Percentiles rank a stretch among this genome's conserved stretches.
phyloP scores from a whole-genome alignment of 225 moss, liverwort and hornwort species.

The Pleurozium schreberi region DNA sequence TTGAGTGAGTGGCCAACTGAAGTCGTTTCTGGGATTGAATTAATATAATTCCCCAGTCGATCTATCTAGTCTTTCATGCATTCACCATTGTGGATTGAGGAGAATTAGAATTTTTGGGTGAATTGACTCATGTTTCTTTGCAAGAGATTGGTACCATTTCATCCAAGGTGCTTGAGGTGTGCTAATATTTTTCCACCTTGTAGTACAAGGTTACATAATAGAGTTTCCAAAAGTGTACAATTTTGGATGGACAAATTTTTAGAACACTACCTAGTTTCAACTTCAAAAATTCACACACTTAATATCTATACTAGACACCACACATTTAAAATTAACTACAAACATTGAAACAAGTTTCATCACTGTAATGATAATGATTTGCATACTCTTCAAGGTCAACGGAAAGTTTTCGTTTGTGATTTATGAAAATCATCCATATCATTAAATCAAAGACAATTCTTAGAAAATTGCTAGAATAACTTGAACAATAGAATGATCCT shows the following conservation, averaged over 20 bases:
- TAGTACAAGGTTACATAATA: not conserved
- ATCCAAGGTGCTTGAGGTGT: not conserved
- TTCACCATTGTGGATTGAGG: not conserved
- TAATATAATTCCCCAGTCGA: no score
- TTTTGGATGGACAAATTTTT: not conserved
- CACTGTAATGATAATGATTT: not conserved
- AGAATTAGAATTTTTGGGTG: not conserved
- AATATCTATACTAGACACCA: not conserved
- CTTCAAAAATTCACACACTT: not conserved
- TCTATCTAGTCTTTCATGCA: no score
- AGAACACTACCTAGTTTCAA: not conserved
- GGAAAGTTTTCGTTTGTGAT: not conserved
- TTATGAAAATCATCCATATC: not conserved
- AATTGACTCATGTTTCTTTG: rapidly evolving
- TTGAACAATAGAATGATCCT: not conserved
- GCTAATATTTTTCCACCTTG: not conserved
- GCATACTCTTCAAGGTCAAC: not conserved
- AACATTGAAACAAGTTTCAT: no score
- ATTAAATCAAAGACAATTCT: not conserved
- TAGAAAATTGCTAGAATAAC: not conserved
- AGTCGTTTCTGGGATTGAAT: no score
- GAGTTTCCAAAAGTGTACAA: not conserved
- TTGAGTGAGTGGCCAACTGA: no score
- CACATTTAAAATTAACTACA: no score
- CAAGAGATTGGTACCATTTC: no score